A percentile compares a stretch with the other conserved stretches of the same genome.
phyloP scores from a whole-genome alignment of 2,329 filamentous ascomycete genomes.

The Lecanosticta acicola region DNA sequence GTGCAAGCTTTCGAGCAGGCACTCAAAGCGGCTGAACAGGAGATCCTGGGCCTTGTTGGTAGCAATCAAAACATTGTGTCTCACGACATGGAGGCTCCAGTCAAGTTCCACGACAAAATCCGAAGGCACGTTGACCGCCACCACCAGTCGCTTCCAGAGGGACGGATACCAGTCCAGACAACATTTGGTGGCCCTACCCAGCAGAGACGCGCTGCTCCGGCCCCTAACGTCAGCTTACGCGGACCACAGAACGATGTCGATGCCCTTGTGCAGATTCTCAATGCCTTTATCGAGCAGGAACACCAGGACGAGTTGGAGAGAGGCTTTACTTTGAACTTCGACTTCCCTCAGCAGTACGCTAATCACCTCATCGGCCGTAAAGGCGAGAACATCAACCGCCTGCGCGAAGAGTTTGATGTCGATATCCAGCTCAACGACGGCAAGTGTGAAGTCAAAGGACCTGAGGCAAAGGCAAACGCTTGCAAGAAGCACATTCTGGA shows the following conservation, averaged over 20 bases:
- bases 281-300: constrained; percentile 77
- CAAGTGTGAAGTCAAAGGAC: constrained; percentile 91
- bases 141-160: constrained; percentile 45
- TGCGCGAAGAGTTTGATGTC: constrained; percentile 65
- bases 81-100: constrained; percentile 49
- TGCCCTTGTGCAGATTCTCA: constrained; percentile 65
- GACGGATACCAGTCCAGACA: constrained; percentile 53
- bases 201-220: constrained; percentile 43
- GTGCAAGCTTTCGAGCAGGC: constrained; percentile 52
- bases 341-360: constrained; percentile 91
- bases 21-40: constrained; percentile 54
- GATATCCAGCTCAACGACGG: constrained; percentile 88
- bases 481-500: constrained; percentile 76
- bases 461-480: constrained; percentile 86
- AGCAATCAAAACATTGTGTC: constrained; percentile 52
- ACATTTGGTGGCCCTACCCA: constrained; percentile 43
- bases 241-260: constrained; percentile 70
- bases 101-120: constrained; percentile 61
- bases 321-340: constrained; percentile 77
- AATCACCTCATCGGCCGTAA: constrained; percentile 71
- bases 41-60: constrained; percentile 49
- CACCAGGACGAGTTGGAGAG: constrained; percentile 91
- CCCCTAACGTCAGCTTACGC: constrained; percentile 57
- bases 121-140: constrained; percentile 54
- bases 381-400: constrained; percentile 63